Percentiles rank a stretch among this genome's conserved stretches.
Evolutionary conservation across 106 monocot species (phyloP).

Genomic region (Narthecium ossifragum): DNA sequence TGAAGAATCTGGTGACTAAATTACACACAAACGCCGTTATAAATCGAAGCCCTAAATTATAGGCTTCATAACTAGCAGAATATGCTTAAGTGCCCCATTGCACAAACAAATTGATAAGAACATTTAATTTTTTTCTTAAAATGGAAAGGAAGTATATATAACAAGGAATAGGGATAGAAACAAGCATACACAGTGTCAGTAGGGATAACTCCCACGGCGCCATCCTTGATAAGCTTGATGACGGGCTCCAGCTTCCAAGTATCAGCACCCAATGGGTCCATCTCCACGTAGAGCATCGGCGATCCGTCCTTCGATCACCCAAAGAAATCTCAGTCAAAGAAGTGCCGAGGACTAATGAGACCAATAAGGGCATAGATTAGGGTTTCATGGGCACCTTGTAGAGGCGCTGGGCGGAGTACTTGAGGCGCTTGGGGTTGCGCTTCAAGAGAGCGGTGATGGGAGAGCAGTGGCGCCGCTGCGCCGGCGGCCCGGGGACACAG

Average conservation of each 20-base stretch:
- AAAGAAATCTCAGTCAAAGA: neutral
- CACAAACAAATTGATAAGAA: too few species aligned
- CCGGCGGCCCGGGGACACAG: neutral
- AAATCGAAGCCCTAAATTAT: too few species aligned
- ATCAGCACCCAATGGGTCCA: conserved; percentile 59
- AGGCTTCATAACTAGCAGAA: too few species aligned
- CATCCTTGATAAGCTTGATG: conserved; percentile 64
- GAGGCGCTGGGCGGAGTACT: conserved; percentile 62
- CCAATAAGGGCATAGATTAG: neutral
- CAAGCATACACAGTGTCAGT: conserved; percentile 83
- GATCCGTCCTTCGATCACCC: conserved; percentile 18
- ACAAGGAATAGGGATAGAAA: neutral
- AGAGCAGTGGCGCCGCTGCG: neutral
- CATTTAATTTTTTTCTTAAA: too few species aligned
- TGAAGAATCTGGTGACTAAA: too few species aligned
- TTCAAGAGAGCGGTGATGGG: conserved; percentile 33
- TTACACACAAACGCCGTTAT: too few species aligned
- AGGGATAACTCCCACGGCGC: conserved; percentile 85
- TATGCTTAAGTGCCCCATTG: too few species aligned
- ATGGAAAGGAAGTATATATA: too few species aligned
- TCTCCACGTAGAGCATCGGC: conserved; percentile 68
- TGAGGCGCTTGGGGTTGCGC: conserved; percentile 83
- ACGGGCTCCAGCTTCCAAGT: conserved; percentile 86
- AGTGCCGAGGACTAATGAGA: neutral
- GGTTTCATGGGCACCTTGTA: conserved; percentile 32